phyloP scores from a whole-genome alignment of 2,329 filamentous ascomycete species.

The Microcyclosporella mali region DNA sequence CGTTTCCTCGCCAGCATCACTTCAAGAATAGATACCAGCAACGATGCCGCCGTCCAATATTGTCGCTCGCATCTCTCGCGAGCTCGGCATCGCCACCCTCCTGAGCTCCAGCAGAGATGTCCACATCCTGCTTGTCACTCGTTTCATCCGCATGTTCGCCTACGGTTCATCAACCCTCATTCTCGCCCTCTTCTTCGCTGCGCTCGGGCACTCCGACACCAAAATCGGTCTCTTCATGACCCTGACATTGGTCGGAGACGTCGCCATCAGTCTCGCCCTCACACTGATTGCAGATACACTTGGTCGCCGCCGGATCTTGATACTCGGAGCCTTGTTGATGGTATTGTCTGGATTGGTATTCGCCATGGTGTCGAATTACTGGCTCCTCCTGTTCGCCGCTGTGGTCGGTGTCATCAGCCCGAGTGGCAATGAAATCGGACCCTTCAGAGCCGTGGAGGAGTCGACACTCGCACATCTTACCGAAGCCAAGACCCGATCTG shows the following conservation, averaged over 20 bases:
- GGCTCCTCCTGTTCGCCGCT: constrained; percentile 28
- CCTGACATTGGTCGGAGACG: constrained; percentile 29
- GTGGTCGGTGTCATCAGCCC: constrained; percentile 31
- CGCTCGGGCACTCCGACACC: constrained; percentile 25
- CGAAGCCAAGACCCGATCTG: constrained; percentile 18
- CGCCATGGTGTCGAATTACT: constrained; percentile 24
- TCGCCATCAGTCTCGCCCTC: constrained; percentile 26
- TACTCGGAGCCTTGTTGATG: constrained; percentile 27
- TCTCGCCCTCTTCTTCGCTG: constrained; percentile 28
- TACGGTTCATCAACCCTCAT: constrained; percentile 46
- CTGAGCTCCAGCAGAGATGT: constrained; percentile 42
- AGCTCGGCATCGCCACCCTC: constrained; percentile 45
- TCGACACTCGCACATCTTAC: constrained; percentile 30
- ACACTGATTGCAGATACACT: constrained; percentile 28
- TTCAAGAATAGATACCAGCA: neutral
- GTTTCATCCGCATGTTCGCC: constrained; percentile 57
- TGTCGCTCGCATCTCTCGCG: constrained; percentile 19
- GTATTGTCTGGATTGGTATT: constrained; percentile 25
- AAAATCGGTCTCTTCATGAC: constrained; percentile 34
- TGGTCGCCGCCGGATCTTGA: constrained; percentile 26
- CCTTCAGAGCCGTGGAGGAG: constrained; percentile 32
- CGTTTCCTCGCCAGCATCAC: no score
- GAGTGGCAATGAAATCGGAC: constrained; percentile 32
- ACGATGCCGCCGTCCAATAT: neutral
- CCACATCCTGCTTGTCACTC: constrained; percentile 53